Conservation (phyloP, 805 yeast species). For the Saccharomycopsis fermentans region DNA sequence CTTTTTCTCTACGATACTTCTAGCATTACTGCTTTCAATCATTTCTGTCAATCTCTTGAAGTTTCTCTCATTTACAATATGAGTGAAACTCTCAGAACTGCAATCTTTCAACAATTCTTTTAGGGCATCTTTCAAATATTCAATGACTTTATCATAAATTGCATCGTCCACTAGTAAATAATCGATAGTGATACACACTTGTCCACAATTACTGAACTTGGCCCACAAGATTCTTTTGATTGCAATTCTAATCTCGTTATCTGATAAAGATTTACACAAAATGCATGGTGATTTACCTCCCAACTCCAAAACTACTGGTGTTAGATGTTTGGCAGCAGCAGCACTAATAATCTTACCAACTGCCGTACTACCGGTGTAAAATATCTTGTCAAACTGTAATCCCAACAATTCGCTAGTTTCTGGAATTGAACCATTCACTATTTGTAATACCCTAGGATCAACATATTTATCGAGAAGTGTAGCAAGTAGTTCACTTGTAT, state of each 20-base stretch:
- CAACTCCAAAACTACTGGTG: slow-evolving; percentile 73
- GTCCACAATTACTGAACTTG: slow-evolving; percentile 73
- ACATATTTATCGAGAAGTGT: slow-evolving; percentile 40
- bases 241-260: slow-evolving; percentile 23
- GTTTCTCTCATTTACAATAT: slow-evolving; percentile 47
- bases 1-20: slow-evolving; percentile 34
- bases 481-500: slow-evolving; percentile 47
- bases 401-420: slow-evolving; percentile 49
- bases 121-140: slow-evolving; percentile 36
- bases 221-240: slow-evolving; percentile 70
- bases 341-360: slow-evolving; percentile 72
- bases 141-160: slow-evolving; percentile 42
- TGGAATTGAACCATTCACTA: slow-evolving; percentile 41
- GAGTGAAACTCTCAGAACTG: slow-evolving; percentile 38
- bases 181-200: slow-evolving; percentile 86
- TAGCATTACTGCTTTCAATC: slow-evolving; percentile 43
- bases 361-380: slow-evolving; percentile 71
- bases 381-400: slow-evolving; percentile 66
- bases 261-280: slow-evolving; percentile 32
- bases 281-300: slow-evolving; percentile 91
- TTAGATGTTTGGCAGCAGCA: slow-evolving; percentile 76
- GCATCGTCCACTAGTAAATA: slow-evolving; percentile 59
- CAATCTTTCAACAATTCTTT: slow-evolving; percentile 28
- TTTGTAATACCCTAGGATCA: slow-evolving; percentile 45
- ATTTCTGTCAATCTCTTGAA: slow-evolving; percentile 36